Conservation (phyloP, 2,329 filamentous ascomycete genomes). For the Fusarium subtropicale region DNA sequence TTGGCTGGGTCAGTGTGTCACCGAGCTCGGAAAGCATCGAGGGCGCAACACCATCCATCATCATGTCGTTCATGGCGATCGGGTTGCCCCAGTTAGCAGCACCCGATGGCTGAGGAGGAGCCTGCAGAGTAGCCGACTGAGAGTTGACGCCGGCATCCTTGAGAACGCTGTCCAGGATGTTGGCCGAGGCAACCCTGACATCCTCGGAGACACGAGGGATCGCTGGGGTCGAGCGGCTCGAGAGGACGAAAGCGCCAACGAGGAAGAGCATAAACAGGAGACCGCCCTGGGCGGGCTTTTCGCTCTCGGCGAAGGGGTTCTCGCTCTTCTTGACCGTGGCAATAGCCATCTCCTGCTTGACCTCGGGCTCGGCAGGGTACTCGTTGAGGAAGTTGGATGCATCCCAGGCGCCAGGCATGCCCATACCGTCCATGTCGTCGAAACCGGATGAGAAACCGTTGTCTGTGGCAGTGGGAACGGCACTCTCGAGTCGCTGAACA, state of each 20-base stretch:
- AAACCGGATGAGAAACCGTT: constrained; percentile 77
- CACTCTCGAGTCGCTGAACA: constrained; percentile 76
- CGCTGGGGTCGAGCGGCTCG: constrained; percentile 78
- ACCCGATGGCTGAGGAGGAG: constrained; percentile 65
- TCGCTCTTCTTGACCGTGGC: constrained; percentile 65
- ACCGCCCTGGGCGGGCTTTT: constrained; percentile 80
- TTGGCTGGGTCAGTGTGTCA: constrained; percentile 77
- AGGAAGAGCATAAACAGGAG: constrained; percentile 95
- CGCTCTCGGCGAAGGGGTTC: constrained; percentile 58
- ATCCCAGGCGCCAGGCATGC: constrained; percentile 86
- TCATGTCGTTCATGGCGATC: constrained; percentile 59
- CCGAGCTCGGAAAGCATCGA: constrained; percentile 75
- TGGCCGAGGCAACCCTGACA: constrained; percentile 80
- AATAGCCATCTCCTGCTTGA: constrained; percentile 70
- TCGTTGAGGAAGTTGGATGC: constrained; percentile 78
- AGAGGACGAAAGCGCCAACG: constrained; percentile 94
- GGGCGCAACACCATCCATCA: constrained; percentile 58
- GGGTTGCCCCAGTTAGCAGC: constrained; percentile 52
- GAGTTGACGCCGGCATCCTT: constrained; percentile 77
- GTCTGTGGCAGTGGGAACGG: constrained; percentile 61
- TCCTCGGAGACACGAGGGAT: constrained; percentile 85
- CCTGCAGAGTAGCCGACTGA: constrained; percentile 57
- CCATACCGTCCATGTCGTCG: constrained; percentile 84
- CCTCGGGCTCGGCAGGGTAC: constrained; percentile 71
- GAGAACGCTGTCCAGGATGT: constrained; percentile 82